Evolutionary conservation across 805 yeast genomes (phyloP).

Genomic region (Barnettozyma vustinii): DNA sequence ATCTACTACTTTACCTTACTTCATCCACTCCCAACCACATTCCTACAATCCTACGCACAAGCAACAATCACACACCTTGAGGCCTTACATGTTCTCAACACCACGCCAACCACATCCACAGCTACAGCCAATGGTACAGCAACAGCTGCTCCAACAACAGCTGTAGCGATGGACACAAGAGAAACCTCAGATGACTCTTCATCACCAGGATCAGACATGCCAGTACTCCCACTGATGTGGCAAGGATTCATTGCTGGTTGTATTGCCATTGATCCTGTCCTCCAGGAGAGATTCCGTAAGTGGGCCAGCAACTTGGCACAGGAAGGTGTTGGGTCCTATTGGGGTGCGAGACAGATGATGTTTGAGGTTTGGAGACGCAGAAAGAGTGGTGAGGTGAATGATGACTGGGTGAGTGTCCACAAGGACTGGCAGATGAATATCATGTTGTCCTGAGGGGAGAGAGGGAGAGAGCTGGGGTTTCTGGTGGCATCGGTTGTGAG

Average conservation of each 20-base stretch:
- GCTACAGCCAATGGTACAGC: background rate
- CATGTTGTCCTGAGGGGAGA: slow-evolving; percentile 40
- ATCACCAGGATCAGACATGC: slow-evolving; percentile 39
- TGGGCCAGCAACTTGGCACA: slow-evolving; percentile 52
- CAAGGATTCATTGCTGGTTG: slow-evolving; percentile 88
- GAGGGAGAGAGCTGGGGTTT: background rate
- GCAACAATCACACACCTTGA: slow-evolving; percentile 60
- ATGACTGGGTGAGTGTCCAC: slow-evolving; percentile 74
- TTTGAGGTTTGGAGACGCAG: slow-evolving; percentile 81
- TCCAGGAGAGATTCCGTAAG: slow-evolving; percentile 61
- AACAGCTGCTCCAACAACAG: no score
- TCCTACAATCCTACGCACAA: slow-evolving; percentile 57
- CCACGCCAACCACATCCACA: background rate
- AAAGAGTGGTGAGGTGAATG: slow-evolving; percentile 48
- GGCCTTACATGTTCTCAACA: slow-evolving; percentile 38
- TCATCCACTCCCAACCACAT: slow-evolving; percentile 45
- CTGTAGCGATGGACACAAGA: background rate
- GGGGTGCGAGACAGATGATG: slow-evolving; percentile 84
- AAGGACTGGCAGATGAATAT: slow-evolving; percentile 83
- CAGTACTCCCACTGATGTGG: slow-evolving; percentile 77
- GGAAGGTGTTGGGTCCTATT: slow-evolving; percentile 69
- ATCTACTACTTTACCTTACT: slow-evolving; percentile 69
- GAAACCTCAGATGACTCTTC: slow-evolving; percentile 28
- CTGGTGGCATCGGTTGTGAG: no score
- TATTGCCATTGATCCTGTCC: slow-evolving; percentile 52